Evolutionary conservation across 2,329 filamentous ascomycete genomes (phyloP), one percentile per base, ranked within the genome.

Genomic region (Didymella arachidicola): DNA sequence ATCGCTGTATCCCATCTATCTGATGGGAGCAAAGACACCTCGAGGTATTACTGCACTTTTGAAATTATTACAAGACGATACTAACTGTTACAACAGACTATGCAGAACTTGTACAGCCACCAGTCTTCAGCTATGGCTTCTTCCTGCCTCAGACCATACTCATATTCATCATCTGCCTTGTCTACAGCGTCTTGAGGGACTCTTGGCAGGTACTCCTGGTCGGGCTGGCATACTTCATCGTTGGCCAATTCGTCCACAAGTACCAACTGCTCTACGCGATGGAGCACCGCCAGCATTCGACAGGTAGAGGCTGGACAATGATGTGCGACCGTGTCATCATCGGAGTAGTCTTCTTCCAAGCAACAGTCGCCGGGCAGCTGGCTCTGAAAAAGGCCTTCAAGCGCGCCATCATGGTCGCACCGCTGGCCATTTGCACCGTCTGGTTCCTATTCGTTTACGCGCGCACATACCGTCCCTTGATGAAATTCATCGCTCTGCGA

Each of bases 251-350:
- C 72, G 91, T 92, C 30, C 96, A 96, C 84, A 97, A 97, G 76
- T 99, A 99, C 78, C 96, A 99, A 80, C 83, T 99, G 4, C 83
- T 99, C 4, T 99, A 99, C 76, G 93, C 95, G 30, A 99, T 99
- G 95, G 93, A 98, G 70, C 94, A 98, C 75, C 91, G 92, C 16
- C 92, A 96, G 72, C 93, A 97, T 73, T 92, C 93, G 16, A 98
- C 94, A 0, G 96, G 96, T 19, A 88, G 90, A 61, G 93, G 93
- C 4, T 99, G 95, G 95, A 89, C 91, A 47, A 96, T 99, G 85
- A 97, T 99, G 62, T 97, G 93, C 78, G 92, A 95, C 72, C 91
- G 95, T 34, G 85, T 97, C 59, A 86, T 98, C 55, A 81, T 97
- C 25, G 95, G 95, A 1, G 79, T 97, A 10, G 79, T 96, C 2